Evolutionary conservation across 2,329 filamentous ascomycete species (phyloP), one percentile per base, ranked within the genome.

Genomic region (Aureobasidium zeae): DNA sequence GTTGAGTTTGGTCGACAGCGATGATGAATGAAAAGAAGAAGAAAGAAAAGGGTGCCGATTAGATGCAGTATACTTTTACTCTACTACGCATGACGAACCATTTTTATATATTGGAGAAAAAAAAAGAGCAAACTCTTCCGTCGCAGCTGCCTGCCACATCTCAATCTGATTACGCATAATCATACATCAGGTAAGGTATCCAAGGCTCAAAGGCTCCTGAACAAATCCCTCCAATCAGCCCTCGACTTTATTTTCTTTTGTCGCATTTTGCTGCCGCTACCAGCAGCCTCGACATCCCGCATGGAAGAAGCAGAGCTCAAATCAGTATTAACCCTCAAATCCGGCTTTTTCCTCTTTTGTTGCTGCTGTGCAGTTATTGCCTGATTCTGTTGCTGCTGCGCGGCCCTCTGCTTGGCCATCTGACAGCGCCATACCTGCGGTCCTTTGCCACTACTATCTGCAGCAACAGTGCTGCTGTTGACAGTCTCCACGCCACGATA

Each of bases 1-100:
- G 10, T 44, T 53, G 26, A 52, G 52, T 32, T 36, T 54, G 24
- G 46, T 34, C 3, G 50, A 51, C 13, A 45, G 44, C 20, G 47
- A 49, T 22, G 47, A 49, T 4, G 49, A 52, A 4, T 48, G 50
- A n/a, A 46, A 48, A 11, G 44, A 46, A n/a, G 44, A 48, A 13
- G 36, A 44, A 21, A 46, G 24, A 25, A 12, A 7, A n/a, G n/a
- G n/a, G n/a, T n/a, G n/a, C n/a, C n/a, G n/a, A n/a, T n/a, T n/a
- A n/a, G n/a, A n/a, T n/a, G n/a, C n/a, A n/a, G n/a, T n/a, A n/a
- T n/a, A n/a, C n/a, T n/a, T n/a, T n/a, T n/a, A n/a, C n/a, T n/a
- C n/a, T n/a, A n/a, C n/a, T n/a, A n/a, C n/a, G n/a, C n/a, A n/a
- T n/a, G n/a, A n/a, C n/a, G n/a, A n/a, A n/a, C n/a, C n/a, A n/a